phyloP scores from a whole-genome alignment of 2,329 filamentous ascomycete genomes.

The Apiospora phragmitis region DNA sequence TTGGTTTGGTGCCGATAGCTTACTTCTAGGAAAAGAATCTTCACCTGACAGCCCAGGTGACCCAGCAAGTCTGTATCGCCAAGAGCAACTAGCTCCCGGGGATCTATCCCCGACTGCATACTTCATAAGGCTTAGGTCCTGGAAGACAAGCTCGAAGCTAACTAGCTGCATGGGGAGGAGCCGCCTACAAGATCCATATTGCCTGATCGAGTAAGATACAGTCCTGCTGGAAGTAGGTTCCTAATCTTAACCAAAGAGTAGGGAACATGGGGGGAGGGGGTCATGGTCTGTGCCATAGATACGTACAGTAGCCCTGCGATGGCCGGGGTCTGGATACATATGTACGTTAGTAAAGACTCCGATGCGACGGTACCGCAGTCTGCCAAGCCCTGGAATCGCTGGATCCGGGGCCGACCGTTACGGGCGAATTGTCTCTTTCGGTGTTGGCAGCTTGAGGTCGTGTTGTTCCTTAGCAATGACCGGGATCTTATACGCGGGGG shows the following conservation, averaged over 20 bases:
- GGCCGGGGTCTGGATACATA: not conserved
- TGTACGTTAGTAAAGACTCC: not conserved
- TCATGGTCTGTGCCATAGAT: not conserved
- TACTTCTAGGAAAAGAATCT: not conserved
- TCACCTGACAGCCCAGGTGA: not conserved
- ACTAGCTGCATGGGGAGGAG: not conserved
- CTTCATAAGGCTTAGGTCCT: slow-evolving; percentile 3
- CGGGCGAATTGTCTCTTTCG: not conserved
- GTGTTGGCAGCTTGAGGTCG: not conserved
- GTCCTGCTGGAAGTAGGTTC: not conserved
- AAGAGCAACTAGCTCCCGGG: not conserved
- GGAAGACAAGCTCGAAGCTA: not conserved
- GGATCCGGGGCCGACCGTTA: slow-evolving; percentile 2
- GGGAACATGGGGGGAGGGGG: slow-evolving; percentile 1
- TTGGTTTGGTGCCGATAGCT: not conserved
- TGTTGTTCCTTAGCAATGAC: not conserved
- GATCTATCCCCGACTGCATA: not conserved
- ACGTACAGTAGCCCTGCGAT: slow-evolving; percentile 4
- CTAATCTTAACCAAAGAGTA: not conserved
- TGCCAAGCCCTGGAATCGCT: not conserved
- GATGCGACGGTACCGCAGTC: not conserved
- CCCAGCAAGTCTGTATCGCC: not conserved
- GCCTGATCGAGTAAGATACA: slow-evolving; percentile 5
- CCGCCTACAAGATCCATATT: slow-evolving; percentile 2
- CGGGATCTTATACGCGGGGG: not conserved